A percentile compares a stretch with the other conserved stretches of the same genome.
Evolutionary conservation across 1,284 basidiomycete genomes (phyloP).

Genomic region (Naganishia sp.): DNA sequence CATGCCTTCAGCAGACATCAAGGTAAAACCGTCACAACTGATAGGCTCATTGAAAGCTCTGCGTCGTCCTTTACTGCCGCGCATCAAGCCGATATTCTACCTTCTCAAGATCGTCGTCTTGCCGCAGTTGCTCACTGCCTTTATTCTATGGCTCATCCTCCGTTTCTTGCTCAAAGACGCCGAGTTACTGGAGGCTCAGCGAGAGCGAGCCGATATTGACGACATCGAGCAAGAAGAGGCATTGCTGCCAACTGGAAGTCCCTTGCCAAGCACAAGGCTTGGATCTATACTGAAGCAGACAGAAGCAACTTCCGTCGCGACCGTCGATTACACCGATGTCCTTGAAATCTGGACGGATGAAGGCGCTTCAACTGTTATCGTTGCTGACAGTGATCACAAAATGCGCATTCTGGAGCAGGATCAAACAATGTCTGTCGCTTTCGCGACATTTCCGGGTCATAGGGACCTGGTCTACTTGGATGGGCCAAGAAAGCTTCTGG

Average conservation of each 20-base stretch:
- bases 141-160: constrained; percentile 72
- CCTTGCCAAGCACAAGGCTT: constrained; percentile 5
- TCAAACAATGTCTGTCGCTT: constrained; percentile 14
- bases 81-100: constrained; percentile 62
- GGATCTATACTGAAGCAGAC: constrained; percentile 9
- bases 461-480: constrained; percentile 10
- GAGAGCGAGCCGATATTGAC: constrained; percentile 52
- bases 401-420: constrained; percentile 14
- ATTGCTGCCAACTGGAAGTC: not conserved
- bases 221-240: constrained; percentile 14
- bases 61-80: constrained; percentile 47
- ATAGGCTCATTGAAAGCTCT: constrained; percentile 17
- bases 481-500: not conserved
- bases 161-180: constrained; percentile 90
- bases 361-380: not conserved
- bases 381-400: constrained; percentile 19
- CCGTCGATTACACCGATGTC: constrained; percentile 15
- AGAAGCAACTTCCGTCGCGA: constrained; percentile 5
- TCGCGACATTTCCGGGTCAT: constrained; percentile 15
- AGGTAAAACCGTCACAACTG: constrained; percentile 43
- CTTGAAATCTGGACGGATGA: constrained; percentile 17
- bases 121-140: constrained; percentile 78
- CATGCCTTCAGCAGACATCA: constrained; percentile 55
- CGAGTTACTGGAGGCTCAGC: constrained; percentile 83
- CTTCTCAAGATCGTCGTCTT: constrained; percentile 77